phyloP scores from a whole-genome alignment of 2,329 filamentous ascomycete species.

The Metarhizium humberi region DNA sequence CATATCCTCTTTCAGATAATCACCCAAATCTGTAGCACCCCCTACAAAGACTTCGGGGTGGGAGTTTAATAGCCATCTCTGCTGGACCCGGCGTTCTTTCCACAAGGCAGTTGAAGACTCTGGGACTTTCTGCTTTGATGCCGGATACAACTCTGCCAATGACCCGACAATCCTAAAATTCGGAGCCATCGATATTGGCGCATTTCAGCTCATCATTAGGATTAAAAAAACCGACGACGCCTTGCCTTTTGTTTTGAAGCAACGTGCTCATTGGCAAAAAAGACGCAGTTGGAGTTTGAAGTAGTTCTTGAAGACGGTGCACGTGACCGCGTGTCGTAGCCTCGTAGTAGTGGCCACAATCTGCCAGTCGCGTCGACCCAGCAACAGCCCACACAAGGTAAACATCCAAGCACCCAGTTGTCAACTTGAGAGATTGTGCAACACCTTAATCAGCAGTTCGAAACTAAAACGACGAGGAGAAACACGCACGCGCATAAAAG shows the following conservation, averaged over 20 bases:
- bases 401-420: conserved; percentile 6
- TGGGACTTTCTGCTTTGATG: conserved; percentile 18
- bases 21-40: conserved; percentile 18
- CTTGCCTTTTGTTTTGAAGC: not conserved
- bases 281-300: not conserved
- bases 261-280: conserved; percentile 6
- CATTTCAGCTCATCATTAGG: not conserved
- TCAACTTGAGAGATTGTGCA: not conserved
- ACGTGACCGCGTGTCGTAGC: conserved; percentile 10
- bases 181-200: conserved; percentile 15
- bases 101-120: conserved; percentile 17
- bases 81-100: conserved; percentile 26
- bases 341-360: conserved; percentile 2
- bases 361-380: conserved; percentile 1
- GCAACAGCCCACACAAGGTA: conserved; percentile 4
- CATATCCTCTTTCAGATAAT: conserved; percentile 27
- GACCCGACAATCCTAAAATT: conserved; percentile 23
- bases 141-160: conserved; percentile 23
- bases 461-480: not conserved
- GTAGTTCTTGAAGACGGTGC: not conserved
- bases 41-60: conserved; percentile 41
- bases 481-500: not conserved
- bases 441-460: not conserved
- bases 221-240: no score
- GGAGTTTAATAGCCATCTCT: conserved; percentile 39